Evolutionary conservation across 306 rosid genomes (phyloP), one percentile per base, ranked within the genome.

Genomic region (Potentilla sterilis): DNA sequence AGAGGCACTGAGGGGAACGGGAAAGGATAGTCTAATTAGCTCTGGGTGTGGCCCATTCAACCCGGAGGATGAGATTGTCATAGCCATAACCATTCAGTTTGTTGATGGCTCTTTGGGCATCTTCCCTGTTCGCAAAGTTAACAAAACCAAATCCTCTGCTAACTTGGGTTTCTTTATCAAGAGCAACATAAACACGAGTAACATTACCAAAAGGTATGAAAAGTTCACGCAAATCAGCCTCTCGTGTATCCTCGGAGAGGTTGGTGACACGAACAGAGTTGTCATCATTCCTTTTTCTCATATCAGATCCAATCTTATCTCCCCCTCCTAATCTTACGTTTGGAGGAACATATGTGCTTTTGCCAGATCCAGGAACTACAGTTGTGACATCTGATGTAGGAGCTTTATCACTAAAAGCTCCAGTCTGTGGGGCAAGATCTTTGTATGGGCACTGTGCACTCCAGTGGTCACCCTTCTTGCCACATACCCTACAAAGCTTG

Each of bases 391-490:
- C 96, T 0, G 96, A 35, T 9, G 83, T 51, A 2, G 86, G 15
- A 75, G 93, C 85, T 81, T 89, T 93, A 46, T 93, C 98, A 24
- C 66, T 72, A 4, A 88, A 88, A 49, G 74, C 80, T 59, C 88
- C 97, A 11, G 87, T 6, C 1, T 79, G 96, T 16, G 62, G 81
- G 7, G 95, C 90, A 9, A 94, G 92, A 86, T 94, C 98, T 87
- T 94, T 94, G 87, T 90, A 91, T 0, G 98, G 98, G 75, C 98
- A 94, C 81, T 91, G 86, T 22, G 98, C 88, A 65, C 96, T 94
- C 98, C 98, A 94, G 78, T 94, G 97, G 72, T 94, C 98, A 67
- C 98, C 98, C 81, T 94, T 91, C 86, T 90, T 94, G 47, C 97
- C 95, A 77, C 98, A 94, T 38, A 92, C 90, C 74, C 97, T 85